These are phyloP conservation scores for Globisporangium spinosum DNA, from an alignment of 352 stramenopile genomes.

Conservation along the genomic window DNA sequence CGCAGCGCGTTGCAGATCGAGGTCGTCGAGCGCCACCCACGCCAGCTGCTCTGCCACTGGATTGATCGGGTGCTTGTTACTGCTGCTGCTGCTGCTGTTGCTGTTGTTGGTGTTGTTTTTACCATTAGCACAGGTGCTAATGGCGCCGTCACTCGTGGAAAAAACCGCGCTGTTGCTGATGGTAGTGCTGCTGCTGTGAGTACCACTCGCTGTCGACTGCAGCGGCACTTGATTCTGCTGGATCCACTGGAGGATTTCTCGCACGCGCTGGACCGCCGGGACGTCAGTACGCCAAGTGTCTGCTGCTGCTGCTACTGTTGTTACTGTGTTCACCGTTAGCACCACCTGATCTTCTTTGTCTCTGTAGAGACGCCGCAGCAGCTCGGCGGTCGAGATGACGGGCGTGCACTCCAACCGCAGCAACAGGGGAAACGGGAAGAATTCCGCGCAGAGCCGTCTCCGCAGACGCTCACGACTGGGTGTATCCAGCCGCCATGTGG, in stretches of 20 bases:
- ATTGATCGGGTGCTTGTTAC: background rate
- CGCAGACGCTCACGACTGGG: background rate
- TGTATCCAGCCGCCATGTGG: slow-evolving; percentile 9
- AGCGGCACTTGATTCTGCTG: slow-evolving; percentile 5
- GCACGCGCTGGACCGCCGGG: background rate
- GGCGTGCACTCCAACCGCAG: background rate
- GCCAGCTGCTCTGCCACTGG: background rate
- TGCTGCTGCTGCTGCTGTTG: background rate
- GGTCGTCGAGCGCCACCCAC: background rate
- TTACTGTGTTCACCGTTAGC: background rate
- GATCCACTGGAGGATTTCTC: slow-evolving; percentile 6
- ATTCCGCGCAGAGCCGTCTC: slow-evolving; percentile 4
- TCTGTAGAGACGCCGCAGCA: background rate
- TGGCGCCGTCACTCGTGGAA: background rate
- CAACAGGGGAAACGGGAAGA: background rate
- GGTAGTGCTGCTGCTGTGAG: background rate
- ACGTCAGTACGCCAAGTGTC: background rate
- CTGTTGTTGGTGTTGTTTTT: background rate
- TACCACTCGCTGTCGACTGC: background rate
- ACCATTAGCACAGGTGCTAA: background rate
- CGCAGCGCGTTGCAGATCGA: background rate
- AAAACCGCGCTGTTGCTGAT: background rate
- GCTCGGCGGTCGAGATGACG: background rate
- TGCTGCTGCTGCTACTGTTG: background rate
- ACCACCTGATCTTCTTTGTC: background rate